A percentile compares a stretch with the other conserved stretches of the same genome.
Conservation (phyloP, 768 basidiomycete species). For the Suillus bovinus region DNA sequence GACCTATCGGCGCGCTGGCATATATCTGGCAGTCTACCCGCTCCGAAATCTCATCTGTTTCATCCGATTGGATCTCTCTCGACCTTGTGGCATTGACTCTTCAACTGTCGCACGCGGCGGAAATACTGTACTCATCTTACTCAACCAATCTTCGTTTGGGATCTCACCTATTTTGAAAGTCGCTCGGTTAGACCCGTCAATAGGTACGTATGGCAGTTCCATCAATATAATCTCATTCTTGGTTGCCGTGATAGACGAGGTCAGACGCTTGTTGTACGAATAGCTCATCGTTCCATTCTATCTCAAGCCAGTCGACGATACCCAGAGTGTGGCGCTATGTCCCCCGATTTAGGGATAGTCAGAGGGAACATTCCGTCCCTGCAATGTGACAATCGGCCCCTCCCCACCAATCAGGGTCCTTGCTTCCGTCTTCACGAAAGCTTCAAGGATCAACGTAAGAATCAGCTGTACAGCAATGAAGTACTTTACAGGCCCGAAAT, state of each 20-base stretch:
- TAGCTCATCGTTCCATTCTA: constrained; percentile 9
- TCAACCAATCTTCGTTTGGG: constrained; percentile 49
- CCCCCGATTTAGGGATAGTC: not conserved
- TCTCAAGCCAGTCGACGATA: not conserved
- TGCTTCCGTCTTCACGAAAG: not conserved
- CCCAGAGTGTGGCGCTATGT: not conserved
- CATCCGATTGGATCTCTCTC: constrained; percentile 49
- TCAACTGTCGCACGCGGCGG: constrained; percentile 32
- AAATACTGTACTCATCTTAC: constrained; percentile 24
- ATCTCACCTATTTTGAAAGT: constrained; percentile 38
- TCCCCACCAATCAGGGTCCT: not conserved
- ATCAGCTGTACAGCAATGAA: not conserved
- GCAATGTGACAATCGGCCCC: not conserved
- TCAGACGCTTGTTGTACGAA: constrained; percentile 14
- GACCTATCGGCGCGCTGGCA: constrained; percentile 42
- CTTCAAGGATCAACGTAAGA: constrained; percentile 3
- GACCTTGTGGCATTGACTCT: constrained; percentile 40
- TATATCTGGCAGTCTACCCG: constrained; percentile 41
- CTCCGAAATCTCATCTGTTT: constrained; percentile 42
- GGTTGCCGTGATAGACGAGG: constrained; percentile 17
- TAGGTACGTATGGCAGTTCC: constrained; percentile 35
- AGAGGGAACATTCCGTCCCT: not conserved
- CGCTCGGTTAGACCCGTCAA: constrained; percentile 30
- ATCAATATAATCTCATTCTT: constrained; percentile 21
- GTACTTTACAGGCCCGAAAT: not conserved